phyloP scores from a whole-genome alignment of 129 eudicot genomes.

The Arctium minus region DNA sequence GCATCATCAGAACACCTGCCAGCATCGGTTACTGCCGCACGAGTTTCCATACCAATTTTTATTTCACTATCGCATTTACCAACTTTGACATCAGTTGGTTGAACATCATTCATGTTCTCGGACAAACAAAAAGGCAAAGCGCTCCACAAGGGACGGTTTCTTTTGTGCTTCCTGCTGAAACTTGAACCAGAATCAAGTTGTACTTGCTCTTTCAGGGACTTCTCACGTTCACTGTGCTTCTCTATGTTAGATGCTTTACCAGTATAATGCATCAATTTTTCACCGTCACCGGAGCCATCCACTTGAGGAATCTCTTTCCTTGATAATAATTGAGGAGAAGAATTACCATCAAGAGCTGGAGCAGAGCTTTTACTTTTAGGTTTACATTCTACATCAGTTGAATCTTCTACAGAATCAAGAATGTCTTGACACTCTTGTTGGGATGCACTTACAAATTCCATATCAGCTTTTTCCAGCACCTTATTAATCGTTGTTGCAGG shows the following conservation, averaged over 20 bases:
- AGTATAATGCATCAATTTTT: slow-evolving; percentile 16
- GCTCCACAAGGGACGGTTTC: slow-evolving; percentile 52
- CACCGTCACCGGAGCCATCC: slow-evolving; percentile 58
- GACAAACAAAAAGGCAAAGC: slow-evolving; percentile 50
- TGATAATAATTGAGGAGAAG: slow-evolving; percentile 22
- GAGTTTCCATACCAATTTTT: slow-evolving; percentile 12
- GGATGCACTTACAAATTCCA: slow-evolving; percentile 67
- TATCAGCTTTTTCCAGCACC: slow-evolving; percentile 84
- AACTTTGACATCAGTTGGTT: slow-evolving; percentile 11
- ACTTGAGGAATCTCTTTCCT: slow-evolving; percentile 43
- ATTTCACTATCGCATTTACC: slow-evolving; percentile 20
- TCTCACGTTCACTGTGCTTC: slow-evolving; percentile 16
- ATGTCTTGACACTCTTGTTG: slow-evolving; percentile 98
- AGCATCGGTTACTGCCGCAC: slow-evolving; percentile 1
- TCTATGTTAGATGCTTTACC: slow-evolving; percentile 29
- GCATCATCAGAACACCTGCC: slow-evolving; percentile 2
- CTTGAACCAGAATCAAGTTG: slow-evolving; percentile 27
- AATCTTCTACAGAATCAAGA: slow-evolving; percentile 80
- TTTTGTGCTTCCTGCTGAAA: slow-evolving; percentile 28
- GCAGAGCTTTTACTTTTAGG: slow-evolving; percentile 19
- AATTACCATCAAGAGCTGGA: slow-evolving; percentile 9
- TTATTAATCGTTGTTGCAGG: slow-evolving; percentile 71
- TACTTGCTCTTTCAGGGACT: slow-evolving; percentile 18
- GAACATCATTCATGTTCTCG: slow-evolving; percentile 26
- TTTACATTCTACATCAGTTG: slow-evolving; percentile 27